Percentiles rank a stretch among this genome's conserved stretches.
These are phyloP conservation scores for Zymoseptoria pseudotritici DNA, from an alignment of 2,329 filamentous ascomycete species.

Conservation along the genomic window DNA sequence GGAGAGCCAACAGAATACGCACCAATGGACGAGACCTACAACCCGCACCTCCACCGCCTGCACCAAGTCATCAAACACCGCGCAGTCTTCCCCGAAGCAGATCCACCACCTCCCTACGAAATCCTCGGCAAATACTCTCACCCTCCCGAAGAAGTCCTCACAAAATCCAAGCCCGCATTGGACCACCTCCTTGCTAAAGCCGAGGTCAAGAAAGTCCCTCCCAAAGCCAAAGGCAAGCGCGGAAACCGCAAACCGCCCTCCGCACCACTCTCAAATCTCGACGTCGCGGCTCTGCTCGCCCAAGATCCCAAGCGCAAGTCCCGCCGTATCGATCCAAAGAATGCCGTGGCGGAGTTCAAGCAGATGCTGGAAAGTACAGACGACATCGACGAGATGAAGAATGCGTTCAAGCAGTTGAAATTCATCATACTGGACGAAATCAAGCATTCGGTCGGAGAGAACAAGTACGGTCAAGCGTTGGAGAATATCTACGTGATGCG, in stretches of 20 bases:
- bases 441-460: conserved; percentile 65
- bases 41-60: conserved; percentile 79
- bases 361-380: conserved; percentile 58
- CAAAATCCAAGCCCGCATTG: conserved; percentile 51
- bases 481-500: conserved; percentile 74
- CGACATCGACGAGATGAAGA: conserved; percentile 54
- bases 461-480: conserved; percentile 63
- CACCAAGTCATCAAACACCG: conserved; percentile 78
- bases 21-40: conserved; percentile 72
- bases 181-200: conserved; percentile 60
- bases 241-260: conserved; percentile 53
- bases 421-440: conserved; percentile 63
- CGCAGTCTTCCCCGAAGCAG: conserved; percentile 63
- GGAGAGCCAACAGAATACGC: conserved; percentile 63
- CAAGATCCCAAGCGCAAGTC: conserved; percentile 39
- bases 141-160: conserved; percentile 60
- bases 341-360: conserved; percentile 86
- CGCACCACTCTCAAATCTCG: conserved; percentile 83
- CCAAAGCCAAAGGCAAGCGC: conserved; percentile 47
- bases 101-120: conserved; percentile 54
- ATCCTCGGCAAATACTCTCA: conserved; percentile 65
- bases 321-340: conserved; percentile 55
- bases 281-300: conserved; percentile 74
- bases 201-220: conserved; percentile 65
- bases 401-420: conserved; percentile 68